A percentile compares a stretch with the other conserved stretches of the same genome.
Conservation (phyloP, 305 asterid genomes). For the Fraxinus sp. region DNA sequence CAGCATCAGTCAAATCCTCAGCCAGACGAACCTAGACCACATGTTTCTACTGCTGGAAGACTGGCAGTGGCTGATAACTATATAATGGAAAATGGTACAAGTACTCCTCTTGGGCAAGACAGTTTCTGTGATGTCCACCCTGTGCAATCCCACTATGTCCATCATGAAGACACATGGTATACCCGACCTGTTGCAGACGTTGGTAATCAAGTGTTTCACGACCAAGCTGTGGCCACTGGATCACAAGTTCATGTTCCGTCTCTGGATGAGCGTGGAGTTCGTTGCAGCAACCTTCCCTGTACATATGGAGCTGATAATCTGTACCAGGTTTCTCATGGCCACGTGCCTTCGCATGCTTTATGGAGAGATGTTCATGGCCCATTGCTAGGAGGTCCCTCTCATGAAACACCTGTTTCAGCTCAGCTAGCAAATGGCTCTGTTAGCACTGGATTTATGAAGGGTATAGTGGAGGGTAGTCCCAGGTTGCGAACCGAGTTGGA, state of each 20-base stretch:
- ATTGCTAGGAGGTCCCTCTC: constrained; percentile 52
- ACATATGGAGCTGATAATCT: constrained; percentile 57
- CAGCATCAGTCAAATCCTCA: constrained; percentile 60
- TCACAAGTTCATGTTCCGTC: constrained; percentile 50
- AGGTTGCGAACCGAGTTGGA: constrained; percentile 55
- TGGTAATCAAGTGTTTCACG: constrained; percentile 62
- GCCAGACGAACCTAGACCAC: constrained; percentile 52
- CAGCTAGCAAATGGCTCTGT: constrained; percentile 61
- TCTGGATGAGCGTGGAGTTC: background rate
- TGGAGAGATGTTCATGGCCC: constrained; percentile 77
- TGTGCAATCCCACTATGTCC: constrained; percentile 53
- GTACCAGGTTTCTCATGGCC: constrained; percentile 68
- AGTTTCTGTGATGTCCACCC: constrained; percentile 56
- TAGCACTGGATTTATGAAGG: constrained; percentile 51
- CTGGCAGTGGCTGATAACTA: constrained; percentile 37
- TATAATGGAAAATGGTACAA: constrained; percentile 54
- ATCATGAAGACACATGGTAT: constrained; percentile 61
- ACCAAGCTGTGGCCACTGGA: constrained; percentile 51
- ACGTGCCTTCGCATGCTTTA: constrained; percentile 49
- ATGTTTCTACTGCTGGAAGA: constrained; percentile 57
- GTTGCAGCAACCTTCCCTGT: constrained; percentile 26
- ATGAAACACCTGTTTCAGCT: constrained; percentile 53
- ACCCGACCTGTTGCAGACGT: constrained; percentile 59
- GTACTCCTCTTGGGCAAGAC: constrained; percentile 46
- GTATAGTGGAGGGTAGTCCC: constrained; percentile 55